phyloP scores from a whole-genome alignment of 148 eudicot species.

The Dysphania ambrosioides region DNA sequence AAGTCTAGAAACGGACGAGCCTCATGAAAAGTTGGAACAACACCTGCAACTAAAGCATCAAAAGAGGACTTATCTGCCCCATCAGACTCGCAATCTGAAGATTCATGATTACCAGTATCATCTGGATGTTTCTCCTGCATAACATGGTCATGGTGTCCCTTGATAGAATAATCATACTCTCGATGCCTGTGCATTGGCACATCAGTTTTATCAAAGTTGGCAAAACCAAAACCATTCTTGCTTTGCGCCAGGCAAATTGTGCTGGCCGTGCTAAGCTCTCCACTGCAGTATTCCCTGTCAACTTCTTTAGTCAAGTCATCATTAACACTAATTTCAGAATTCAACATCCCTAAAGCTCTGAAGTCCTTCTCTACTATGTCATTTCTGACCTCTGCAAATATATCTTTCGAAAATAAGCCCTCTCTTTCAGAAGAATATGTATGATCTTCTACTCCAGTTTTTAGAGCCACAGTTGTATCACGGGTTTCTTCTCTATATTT shows the following conservation, averaged over 20 bases:
- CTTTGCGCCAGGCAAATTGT: not conserved
- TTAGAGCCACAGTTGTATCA: constrained; percentile 23
- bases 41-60: constrained; percentile 47
- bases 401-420: constrained; percentile 24
- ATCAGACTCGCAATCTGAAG: constrained; percentile 37
- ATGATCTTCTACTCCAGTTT: constrained; percentile 15
- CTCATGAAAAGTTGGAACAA: constrained; percentile 41
- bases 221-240: constrained; percentile 9
- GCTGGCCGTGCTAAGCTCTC: not conserved
- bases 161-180: constrained; percentile 8
- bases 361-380: constrained; percentile 36
- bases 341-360: constrained; percentile 21
- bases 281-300: constrained; percentile 1
- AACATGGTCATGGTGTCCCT: constrained; percentile 13
- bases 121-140: constrained; percentile 22
- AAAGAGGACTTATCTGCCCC: constrained; percentile 38
- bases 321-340: constrained; percentile 16
- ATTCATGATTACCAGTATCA: constrained; percentile 22
- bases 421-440: constrained; percentile 30
- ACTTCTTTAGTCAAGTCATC: not conserved
- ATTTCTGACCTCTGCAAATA: constrained; percentile 27
- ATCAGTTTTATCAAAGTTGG: constrained; percentile 11
- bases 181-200: constrained; percentile 4
- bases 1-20: constrained; percentile 44
- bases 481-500: constrained; percentile 21